Conservation (phyloP, 2,329 filamentous ascomycete genomes). For the Didymella glomerata region DNA sequence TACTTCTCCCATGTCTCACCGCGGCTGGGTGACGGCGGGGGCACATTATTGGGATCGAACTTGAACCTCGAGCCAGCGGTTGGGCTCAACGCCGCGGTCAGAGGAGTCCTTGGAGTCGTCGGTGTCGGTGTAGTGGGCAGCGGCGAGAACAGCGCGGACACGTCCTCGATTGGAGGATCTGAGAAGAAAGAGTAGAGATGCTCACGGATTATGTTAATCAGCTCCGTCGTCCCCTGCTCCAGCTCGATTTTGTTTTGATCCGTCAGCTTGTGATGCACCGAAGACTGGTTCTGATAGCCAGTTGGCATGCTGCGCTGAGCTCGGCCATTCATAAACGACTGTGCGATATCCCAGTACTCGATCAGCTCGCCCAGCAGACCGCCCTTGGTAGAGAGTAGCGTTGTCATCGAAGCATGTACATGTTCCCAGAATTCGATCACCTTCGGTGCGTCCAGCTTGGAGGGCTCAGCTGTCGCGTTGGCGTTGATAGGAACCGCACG, state of each 20-base stretch:
- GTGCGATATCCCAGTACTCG: conserved; percentile 92
- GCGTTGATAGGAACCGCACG: conserved; percentile 74
- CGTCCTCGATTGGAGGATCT: conserved; percentile 87
- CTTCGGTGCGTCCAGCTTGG: conserved; percentile 77
- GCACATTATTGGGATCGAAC: conserved; percentile 79
- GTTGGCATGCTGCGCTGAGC: conserved; percentile 81
- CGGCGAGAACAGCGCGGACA: conserved; percentile 86
- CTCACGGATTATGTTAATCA: conserved; percentile 84
- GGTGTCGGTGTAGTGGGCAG: conserved; percentile 70
- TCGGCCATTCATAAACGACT: conserved; percentile 87
- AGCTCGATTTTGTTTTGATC: conserved; percentile 74
- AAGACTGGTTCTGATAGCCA: conserved; percentile 83
- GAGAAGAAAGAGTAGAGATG: conserved; percentile 83
- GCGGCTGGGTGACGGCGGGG: conserved; percentile 74
- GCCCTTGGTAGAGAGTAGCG: conserved; percentile 74
- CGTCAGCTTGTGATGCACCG: conserved; percentile 81
- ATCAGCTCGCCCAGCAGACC: conserved; percentile 89
- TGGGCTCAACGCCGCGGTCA: conserved; percentile 63
- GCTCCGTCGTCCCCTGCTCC: conserved; percentile 78
- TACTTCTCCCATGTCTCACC: conserved; percentile 93
- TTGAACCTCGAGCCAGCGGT: conserved; percentile 77
- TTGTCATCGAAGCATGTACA: conserved; percentile 75
- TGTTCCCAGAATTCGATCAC: conserved; percentile 94
- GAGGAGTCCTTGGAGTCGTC: conserved; percentile 67
- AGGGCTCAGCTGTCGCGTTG: conserved; percentile 61